A percentile compares a stretch with the other conserved stretches of the same genome.
These are phyloP conservation scores for Teunomyces funiuensis DNA, from an alignment of 805 yeast genomes.

Conservation along the genomic window DNA sequence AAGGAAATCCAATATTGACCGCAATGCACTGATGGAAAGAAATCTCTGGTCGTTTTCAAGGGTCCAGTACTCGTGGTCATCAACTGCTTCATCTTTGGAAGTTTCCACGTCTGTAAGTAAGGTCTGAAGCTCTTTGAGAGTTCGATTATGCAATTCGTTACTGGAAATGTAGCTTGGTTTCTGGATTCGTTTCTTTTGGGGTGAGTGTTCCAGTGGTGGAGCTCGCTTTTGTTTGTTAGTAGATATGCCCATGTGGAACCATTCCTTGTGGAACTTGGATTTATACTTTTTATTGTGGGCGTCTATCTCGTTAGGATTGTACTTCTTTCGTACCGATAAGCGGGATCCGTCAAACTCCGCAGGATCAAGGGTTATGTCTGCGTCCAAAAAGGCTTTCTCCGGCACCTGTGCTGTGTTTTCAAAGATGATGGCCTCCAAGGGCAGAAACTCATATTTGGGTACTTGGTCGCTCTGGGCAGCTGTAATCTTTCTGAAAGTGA, in stretches of 20 bases:
- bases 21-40: slow-evolving; percentile 3
- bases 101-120: slow-evolving; percentile 6
- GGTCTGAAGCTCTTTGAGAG: slow-evolving; percentile 1
- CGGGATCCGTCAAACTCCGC: slow-evolving; percentile 14
- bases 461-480: slow-evolving; percentile 9
- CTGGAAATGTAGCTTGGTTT: slow-evolving; percentile 7
- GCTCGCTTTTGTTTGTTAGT: background rate
- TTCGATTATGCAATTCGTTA: slow-evolving; percentile 6
- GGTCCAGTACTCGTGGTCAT: slow-evolving; percentile 19
- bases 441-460: slow-evolving; percentile 10
- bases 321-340: slow-evolving; percentile 23
- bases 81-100: slow-evolving; percentile 11
- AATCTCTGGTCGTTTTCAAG: background rate
- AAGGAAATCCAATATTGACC: slow-evolving; percentile 23
- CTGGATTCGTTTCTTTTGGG: slow-evolving; percentile 7
- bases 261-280: slow-evolving; percentile 18
- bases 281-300: slow-evolving; percentile 19
- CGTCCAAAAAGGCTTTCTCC: slow-evolving; percentile 12
- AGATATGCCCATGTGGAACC: slow-evolving; percentile 8
- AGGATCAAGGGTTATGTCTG: slow-evolving; percentile 10
- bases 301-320: slow-evolving; percentile 14
- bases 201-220: background rate
- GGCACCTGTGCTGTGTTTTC: slow-evolving; percentile 10
- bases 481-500: slow-evolving; percentile 36
- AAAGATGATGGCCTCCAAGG: slow-evolving; percentile 14